Percentiles rank a stretch among this genome's conserved stretches.
Conservation (phyloP, 495 filamentous ascomycete species). For the Cercophora newfieldiana region DNA sequence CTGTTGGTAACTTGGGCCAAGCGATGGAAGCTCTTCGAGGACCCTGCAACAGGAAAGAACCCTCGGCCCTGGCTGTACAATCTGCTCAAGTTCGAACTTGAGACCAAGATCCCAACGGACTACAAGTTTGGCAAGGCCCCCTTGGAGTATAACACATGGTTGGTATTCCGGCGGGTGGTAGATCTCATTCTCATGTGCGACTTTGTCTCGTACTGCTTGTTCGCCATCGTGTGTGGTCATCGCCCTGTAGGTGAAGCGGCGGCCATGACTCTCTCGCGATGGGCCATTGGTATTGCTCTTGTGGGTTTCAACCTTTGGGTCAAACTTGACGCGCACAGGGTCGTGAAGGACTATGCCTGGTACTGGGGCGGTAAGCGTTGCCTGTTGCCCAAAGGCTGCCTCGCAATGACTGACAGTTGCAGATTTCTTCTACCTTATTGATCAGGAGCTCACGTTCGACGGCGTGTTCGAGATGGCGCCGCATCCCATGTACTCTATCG, state of each 20-base stretch:
- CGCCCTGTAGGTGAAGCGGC: conserved; percentile 70
- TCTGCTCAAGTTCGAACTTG: conserved; percentile 81
- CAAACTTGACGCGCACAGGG: conserved; percentile 93
- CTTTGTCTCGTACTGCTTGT: conserved; percentile 93
- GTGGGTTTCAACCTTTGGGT: conserved; percentile 98
- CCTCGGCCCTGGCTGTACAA: conserved; percentile 78
- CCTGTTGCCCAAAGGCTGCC: neutral
- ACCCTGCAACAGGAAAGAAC: conserved; percentile 75
- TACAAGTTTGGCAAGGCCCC: conserved; percentile 93
- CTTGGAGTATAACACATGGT: conserved; percentile 98
- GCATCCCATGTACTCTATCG: conserved; percentile 99
- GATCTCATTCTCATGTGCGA: conserved; percentile 98
- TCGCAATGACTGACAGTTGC: conserved; percentile 14
- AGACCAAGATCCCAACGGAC: conserved; percentile 90
- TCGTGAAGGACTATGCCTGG: conserved; percentile 99
- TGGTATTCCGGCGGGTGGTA: conserved; percentile 90
- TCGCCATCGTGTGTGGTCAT: conserved; percentile 84
- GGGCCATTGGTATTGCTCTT: conserved; percentile 76
- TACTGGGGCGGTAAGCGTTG: conserved; percentile 75
- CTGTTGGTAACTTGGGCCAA: conserved; percentile 86
- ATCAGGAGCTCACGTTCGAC: conserved; percentile 96
- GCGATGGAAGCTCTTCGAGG: conserved; percentile 80
- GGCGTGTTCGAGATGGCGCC: conserved; percentile 99
- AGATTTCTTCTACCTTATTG: conserved; percentile 98
- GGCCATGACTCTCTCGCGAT: conserved; percentile 68